phyloP scores from a whole-genome alignment of 2,329 filamentous ascomycete species.

The Xylariaceae sp. region DNA sequence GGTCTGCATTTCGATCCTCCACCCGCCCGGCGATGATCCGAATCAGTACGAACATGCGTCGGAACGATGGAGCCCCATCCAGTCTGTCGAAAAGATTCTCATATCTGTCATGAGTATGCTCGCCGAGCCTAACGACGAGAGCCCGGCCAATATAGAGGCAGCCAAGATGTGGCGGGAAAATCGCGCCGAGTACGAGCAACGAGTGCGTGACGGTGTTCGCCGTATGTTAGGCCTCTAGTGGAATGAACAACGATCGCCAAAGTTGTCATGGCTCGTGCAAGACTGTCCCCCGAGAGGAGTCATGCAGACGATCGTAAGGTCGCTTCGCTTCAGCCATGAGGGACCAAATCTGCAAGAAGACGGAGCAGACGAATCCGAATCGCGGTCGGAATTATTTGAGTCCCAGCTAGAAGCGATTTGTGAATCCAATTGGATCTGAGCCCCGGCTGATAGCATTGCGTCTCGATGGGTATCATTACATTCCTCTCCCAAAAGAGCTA shows the following conservation, averaged over 20 bases:
- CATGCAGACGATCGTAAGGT: slow-evolving; percentile 5
- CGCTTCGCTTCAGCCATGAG: neutral
- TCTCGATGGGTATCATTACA: no score
- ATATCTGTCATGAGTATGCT: slow-evolving; percentile 98
- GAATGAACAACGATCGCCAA: slow-evolving; percentile 12
- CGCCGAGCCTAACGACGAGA: slow-evolving; percentile 94
- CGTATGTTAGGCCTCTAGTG: slow-evolving; percentile 68
- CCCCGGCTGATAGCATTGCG: no score
- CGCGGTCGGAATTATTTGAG: no score
- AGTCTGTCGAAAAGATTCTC: slow-evolving; percentile 95
- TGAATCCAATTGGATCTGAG: no score
- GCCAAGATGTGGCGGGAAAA: slow-evolving; percentile 94
- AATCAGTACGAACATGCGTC: slow-evolving; percentile 97
- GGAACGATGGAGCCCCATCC: slow-evolving; percentile 94
- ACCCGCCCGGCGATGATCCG: slow-evolving; percentile 92
- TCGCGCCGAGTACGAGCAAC: slow-evolving; percentile 76
- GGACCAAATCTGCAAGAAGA: no score
- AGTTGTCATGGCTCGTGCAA: neutral
- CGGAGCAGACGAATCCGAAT: no score
- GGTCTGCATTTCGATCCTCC: slow-evolving; percentile 97
- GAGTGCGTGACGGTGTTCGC: slow-evolving; percentile 77
- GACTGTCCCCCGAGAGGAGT: neutral
- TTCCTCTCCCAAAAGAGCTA: no score
- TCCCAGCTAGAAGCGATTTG: no score
- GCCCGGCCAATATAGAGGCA: slow-evolving; percentile 91